Evolutionary conservation across 805 yeast species (phyloP), one percentile per base, ranked within the genome.

Genomic region (Nakazawaea anatomiae): DNA sequence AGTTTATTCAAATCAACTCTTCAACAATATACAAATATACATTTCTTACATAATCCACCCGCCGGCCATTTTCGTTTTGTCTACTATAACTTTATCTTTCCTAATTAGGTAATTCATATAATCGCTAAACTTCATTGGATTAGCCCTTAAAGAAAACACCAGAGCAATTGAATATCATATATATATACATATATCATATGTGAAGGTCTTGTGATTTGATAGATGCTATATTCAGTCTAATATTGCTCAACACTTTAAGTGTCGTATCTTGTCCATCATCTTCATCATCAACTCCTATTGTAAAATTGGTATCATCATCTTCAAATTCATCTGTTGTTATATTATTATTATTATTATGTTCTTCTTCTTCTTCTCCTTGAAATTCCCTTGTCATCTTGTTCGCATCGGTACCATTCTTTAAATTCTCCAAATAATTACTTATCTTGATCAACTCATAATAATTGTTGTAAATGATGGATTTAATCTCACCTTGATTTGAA

Each of bases 381-480:
- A 32, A 11, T 9, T 32, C 11, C 1, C 4, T 32, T 9, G 11
- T 8, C 8, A 32, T 9, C 11, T 32, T 32, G 11, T 11, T 32
- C 11, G 32, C 27, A 14, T 39, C 48, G 6, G 42, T 42, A 4
- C 44, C 52, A 12, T 54, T 50, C 39, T 68, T 68, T 42, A 73
- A 51, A 36, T 67, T 70, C 49, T 62, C 63, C 47, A 85, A 65
- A 3, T 83, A 76, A 44, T 82, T 79, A 57, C 81, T 83, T 52
- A 85, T 76, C 58, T 83, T 82, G 59, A 85, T 83, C 55, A 85
- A 67, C 54, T 85, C 91, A 62, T 81, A 83, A 70, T 85, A 85
- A 59, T 85, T 85, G 63, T 85, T 87, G 64, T 85, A 85, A 9
- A 85, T 82, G 41, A 85, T 83, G 31, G 86, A 79, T 58, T 85